These are phyloP conservation scores for Curvularia hawaiiensis DNA, from an alignment of 2,329 filamentous ascomycete species.

Conservation along the genomic window DNA sequence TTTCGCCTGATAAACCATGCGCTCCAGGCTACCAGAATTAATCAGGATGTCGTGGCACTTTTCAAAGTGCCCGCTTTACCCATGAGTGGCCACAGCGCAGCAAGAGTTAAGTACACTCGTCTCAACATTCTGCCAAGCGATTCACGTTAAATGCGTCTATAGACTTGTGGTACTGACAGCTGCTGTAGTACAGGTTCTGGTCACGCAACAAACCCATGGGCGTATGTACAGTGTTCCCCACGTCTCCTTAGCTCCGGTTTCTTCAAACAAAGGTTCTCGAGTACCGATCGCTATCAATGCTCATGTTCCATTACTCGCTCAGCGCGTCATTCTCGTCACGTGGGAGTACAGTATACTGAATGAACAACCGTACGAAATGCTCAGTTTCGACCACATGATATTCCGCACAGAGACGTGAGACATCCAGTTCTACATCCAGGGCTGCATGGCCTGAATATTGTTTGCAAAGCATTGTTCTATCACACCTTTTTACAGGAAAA, in stretches of 20 bases:
- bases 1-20: background rate
- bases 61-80: background rate
- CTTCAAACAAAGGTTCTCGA: background rate
- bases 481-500: background rate
- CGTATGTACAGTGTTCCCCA: background rate
- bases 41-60: background rate
- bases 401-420: background rate
- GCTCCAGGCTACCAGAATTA: background rate
- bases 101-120: background rate
- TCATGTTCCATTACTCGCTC: background rate
- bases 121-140: background rate
- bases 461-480: background rate
- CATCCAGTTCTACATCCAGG: background rate
- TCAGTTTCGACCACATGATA: background rate
- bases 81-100: background rate
- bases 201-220: background rate
- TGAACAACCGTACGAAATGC: background rate
- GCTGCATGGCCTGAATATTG: background rate
- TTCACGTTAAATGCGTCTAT: background rate
- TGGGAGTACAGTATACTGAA: background rate
- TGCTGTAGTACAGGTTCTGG: background rate
- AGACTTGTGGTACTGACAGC: background rate
- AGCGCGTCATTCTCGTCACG: background rate
- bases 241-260: background rate
- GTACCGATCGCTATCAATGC: constrained; percentile 3